Conservation (phyloP, 2,329 filamentous ascomycete species). For the Aureobasidium sp. region DNA sequence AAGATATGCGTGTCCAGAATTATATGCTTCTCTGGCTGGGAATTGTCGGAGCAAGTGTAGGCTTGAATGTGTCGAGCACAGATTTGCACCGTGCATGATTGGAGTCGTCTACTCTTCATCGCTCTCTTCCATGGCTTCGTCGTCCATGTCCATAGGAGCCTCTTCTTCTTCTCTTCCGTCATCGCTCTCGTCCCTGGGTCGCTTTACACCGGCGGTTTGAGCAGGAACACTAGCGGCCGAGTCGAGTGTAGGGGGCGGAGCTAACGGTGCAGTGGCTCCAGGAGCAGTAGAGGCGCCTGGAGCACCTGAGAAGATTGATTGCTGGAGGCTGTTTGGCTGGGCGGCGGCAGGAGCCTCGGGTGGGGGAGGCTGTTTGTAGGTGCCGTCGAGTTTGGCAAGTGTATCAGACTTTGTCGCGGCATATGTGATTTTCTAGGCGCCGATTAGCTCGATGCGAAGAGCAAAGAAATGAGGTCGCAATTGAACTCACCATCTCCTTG, state of each 20-base stretch:
- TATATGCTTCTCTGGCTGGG: slow-evolving; percentile 89
- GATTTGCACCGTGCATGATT: slow-evolving; percentile 5
- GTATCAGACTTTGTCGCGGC: slow-evolving; percentile 84
- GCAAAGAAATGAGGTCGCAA: too few relatives aligned
- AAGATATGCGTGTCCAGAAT: slow-evolving; percentile 42
- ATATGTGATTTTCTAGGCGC: slow-evolving; percentile 73
- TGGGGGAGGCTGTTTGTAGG: slow-evolving; percentile 62
- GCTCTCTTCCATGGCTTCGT: slow-evolving; percentile 34
- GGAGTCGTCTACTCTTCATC: slow-evolving; percentile 51
- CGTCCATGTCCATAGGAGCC: slow-evolving; percentile 27
- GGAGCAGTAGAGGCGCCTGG: slow-evolving; percentile 18
- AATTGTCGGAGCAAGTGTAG: slow-evolving; percentile 73
- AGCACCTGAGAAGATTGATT: slow-evolving; percentile 56
- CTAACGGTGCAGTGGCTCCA: neutral
- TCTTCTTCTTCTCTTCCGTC: slow-evolving; percentile 31
- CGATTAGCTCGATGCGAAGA: neutral
- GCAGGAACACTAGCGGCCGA: neutral
- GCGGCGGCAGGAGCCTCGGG: slow-evolving; percentile 19
- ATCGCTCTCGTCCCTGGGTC: slow-evolving; percentile 34
- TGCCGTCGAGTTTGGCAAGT: slow-evolving; percentile 85
- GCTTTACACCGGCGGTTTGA: slow-evolving; percentile 52
- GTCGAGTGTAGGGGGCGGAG: slow-evolving; percentile 18
- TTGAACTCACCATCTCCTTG: slow-evolving; percentile 64
- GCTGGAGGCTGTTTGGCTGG: slow-evolving; percentile 54
- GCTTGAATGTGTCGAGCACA: slow-evolving; percentile 60